These are phyloP conservation scores for Suhomyces ambrosiae DNA, from an alignment of 1,139 yeast species.

Conservation along the genomic window DNA sequence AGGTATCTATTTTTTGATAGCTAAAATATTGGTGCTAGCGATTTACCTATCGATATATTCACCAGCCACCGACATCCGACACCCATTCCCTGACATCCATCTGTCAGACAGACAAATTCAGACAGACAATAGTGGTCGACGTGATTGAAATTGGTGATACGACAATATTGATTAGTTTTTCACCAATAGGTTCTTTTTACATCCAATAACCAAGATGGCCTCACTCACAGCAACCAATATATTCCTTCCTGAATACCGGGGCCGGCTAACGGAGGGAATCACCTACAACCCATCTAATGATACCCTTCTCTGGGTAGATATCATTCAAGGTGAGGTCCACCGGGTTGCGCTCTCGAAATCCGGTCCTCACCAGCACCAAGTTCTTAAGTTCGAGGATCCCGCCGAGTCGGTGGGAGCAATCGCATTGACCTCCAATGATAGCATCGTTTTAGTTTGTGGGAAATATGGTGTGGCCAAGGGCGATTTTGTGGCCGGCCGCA, in stretches of 20 bases:
- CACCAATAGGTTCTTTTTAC: no score
- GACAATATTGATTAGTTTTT: no score
- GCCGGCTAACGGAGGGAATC: constrained; percentile 66
- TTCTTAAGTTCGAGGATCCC: constrained; percentile 31
- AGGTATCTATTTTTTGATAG: no score
- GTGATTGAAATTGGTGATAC: no score
- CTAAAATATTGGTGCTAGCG: no score
- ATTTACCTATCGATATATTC: no score
- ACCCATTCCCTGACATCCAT: no score
- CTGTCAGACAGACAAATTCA: no score
- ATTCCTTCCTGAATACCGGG: constrained; percentile 47
- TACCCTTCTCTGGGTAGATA: constrained; percentile 70
- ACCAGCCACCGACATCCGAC: no score
- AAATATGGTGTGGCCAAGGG: constrained; percentile 59
- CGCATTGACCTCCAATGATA: constrained; percentile 52
- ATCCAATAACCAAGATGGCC: no score
- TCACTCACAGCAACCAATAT: constrained; percentile 25
- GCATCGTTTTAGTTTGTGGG: constrained; percentile 51
- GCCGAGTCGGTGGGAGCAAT: constrained; percentile 61
- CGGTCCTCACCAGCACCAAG: constrained; percentile 38
- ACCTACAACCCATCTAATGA: constrained; percentile 61
- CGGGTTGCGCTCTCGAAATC: constrained; percentile 35
- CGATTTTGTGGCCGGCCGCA: constrained; percentile 41
- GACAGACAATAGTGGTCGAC: no score
- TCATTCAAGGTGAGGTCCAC: constrained; percentile 59